phyloP scores from a whole-genome alignment of 1,284 basidiomycete species.

The Naganishia liquefaciens region DNA sequence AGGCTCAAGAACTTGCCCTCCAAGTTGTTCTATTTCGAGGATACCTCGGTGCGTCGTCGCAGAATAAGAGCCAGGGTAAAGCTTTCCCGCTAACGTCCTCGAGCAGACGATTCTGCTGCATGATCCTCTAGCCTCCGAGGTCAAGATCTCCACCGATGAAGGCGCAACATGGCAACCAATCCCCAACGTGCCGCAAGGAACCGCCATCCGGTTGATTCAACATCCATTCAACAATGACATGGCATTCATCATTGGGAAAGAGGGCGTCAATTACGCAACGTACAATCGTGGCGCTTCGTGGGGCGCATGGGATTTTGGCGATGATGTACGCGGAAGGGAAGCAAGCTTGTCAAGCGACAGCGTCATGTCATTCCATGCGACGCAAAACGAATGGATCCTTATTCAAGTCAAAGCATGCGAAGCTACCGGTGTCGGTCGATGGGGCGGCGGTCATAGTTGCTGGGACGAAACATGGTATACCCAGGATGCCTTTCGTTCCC shows the following conservation, averaged over 20 bases:
- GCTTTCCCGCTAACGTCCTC: conserved; percentile 7
- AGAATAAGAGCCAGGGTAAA: too few species aligned
- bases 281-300: conserved; percentile 81
- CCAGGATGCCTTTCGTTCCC: conserved; percentile 70
- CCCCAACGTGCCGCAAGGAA: conserved; percentile 64
- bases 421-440: conserved; percentile 59
- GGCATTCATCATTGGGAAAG: conserved; percentile 79
- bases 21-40: conserved; percentile 89
- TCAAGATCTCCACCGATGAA: conserved; percentile 84
- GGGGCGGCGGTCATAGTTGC: conserved; percentile 61
- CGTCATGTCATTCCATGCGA: conserved; percentile 82
- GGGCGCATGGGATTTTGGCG: conserved; percentile 72
- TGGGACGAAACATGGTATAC: conserved; percentile 89
- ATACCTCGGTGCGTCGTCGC: conserved; percentile 76
- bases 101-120: conserved; percentile 77
- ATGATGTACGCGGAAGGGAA: conserved; percentile 59
- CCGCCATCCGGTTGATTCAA: conserved; percentile 72
- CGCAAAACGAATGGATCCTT: conserved; percentile 69
- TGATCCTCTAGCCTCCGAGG: conserved; percentile 67
- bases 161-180: conserved; percentile 76
- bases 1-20: conserved; percentile 69
- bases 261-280: conserved; percentile 76
- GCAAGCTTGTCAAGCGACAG: conserved; percentile 61
- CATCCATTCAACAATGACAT: conserved; percentile 81
- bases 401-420: conserved; percentile 78